Conservation (phyloP, 495 filamentous ascomycete species). For the Penicillium samsonianum region DNA sequence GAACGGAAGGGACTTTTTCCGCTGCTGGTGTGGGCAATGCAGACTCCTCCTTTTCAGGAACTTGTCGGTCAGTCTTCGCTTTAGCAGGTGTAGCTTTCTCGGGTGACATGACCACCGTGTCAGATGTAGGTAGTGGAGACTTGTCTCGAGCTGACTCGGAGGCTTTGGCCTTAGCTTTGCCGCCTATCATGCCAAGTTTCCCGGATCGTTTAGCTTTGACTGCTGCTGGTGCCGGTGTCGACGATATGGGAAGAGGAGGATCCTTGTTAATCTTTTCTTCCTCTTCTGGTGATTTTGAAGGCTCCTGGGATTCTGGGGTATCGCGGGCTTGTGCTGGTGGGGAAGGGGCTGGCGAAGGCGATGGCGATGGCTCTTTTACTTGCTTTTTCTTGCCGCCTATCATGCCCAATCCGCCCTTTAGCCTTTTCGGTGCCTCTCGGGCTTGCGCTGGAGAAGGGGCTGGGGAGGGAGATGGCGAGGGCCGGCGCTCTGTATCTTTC, state of each 20-base stretch:
- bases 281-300: not conserved
- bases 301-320: not conserved
- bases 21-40: constrained; percentile 16
- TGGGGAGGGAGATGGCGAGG: not conserved
- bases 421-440: constrained; percentile 21
- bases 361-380: constrained; percentile 11
- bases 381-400: constrained; percentile 45
- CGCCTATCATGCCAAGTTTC: constrained; percentile 43
- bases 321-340: constrained; percentile 3
- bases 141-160: not conserved
- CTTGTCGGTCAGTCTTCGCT: not conserved
- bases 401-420: constrained; percentile 31
- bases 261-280: not conserved
- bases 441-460: constrained; percentile 1
- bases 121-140: not conserved
- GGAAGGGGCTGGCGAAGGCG: constrained; percentile 8
- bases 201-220: constrained; percentile 28
- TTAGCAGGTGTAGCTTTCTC: constrained; percentile 1
- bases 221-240: constrained; percentile 1
- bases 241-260: constrained; percentile 10
- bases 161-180: constrained; percentile 25
- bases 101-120: constrained; percentile 3
- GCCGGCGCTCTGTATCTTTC: not conserved
- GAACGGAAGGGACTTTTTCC: not conserved
- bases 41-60: not conserved